Evolutionary conservation across 2,329 filamentous ascomycete genomes (phyloP).

Genomic region (Metarhizium guizhouense): DNA sequence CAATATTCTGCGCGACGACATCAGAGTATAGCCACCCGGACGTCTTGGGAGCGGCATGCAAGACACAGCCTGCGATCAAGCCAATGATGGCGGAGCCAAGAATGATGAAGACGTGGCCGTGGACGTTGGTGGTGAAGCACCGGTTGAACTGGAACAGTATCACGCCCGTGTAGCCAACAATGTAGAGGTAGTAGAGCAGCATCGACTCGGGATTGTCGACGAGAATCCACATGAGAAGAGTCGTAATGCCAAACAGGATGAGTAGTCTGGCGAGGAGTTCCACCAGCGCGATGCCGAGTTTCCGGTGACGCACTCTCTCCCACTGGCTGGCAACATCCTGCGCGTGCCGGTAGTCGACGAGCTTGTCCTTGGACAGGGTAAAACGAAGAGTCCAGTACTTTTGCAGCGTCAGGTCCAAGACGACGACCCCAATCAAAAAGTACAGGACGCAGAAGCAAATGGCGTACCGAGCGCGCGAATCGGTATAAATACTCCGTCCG

Average conservation of each 20-base stretch:
- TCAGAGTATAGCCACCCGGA: conserved; percentile 21
- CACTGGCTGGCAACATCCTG: conserved; percentile 11
- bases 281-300: neutral
- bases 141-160: conserved; percentile 31
- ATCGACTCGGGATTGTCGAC: conserved; percentile 20
- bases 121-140: conserved; percentile 27
- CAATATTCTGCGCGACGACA: conserved; percentile 21
- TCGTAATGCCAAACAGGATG: neutral
- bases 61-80: conserved; percentile 21
- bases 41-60: conserved; percentile 20
- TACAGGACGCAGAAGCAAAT: conserved; percentile 30
- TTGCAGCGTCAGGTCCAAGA: conserved; percentile 26
- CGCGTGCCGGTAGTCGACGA: conserved; percentile 19
- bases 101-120: conserved; percentile 23
- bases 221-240: neutral
- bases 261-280: neutral
- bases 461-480: conserved; percentile 22
- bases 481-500: conserved; percentile 19
- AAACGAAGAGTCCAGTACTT: conserved; percentile 26
- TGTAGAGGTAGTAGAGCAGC: conserved; percentile 25
- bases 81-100: conserved; percentile 21
- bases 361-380: conserved; percentile 23
- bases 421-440: conserved; percentile 29
- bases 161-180: conserved; percentile 25
- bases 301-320: conserved; percentile 9